phyloP scores from a whole-genome alignment of 139 green algal genomes.

The Pedinophyceae sp. region DNA sequence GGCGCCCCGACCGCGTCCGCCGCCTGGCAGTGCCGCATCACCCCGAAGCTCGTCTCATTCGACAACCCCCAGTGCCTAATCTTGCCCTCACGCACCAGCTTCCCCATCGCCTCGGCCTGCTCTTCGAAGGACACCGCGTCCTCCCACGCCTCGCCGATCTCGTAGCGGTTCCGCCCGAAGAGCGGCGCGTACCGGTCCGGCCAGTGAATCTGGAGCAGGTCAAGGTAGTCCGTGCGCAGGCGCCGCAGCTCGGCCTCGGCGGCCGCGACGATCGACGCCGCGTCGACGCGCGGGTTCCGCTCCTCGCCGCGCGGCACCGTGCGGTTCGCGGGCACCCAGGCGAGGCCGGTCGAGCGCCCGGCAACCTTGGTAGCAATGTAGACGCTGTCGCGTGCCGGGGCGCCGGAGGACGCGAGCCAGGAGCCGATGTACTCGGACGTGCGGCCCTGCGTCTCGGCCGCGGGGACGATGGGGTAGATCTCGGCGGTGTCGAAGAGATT shows the following conservation, averaged over 20 bases:
- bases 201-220: slow-evolving; percentile 74
- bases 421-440: slow-evolving; percentile 68
- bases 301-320: slow-evolving; percentile 15
- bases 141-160: slow-evolving; percentile 34
- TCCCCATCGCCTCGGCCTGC: slow-evolving; percentile 57
- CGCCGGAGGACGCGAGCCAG: slow-evolving; percentile 73
- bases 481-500: neutral
- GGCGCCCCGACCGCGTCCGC: slow-evolving; percentile 39
- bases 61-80: slow-evolving; percentile 69
- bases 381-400: slow-evolving; percentile 51
- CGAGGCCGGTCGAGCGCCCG: slow-evolving; percentile 22
- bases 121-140: slow-evolving; percentile 66
- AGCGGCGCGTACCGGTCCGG: slow-evolving; percentile 61
- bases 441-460: slow-evolving; percentile 36
- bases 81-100: slow-evolving; percentile 72
- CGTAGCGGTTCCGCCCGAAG: slow-evolving; percentile 59
- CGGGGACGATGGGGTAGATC: slow-evolving; percentile 9
- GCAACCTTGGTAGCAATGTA: slow-evolving; percentile 74
- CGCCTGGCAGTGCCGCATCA: slow-evolving; percentile 40
- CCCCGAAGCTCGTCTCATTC: slow-evolving; percentile 82
- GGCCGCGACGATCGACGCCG: slow-evolving; percentile 44
- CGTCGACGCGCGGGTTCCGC: slow-evolving; percentile 23
- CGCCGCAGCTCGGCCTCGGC: slow-evolving; percentile 48
- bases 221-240: slow-evolving; percentile 65
- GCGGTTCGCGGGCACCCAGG: slow-evolving; percentile 2